phyloP scores from a whole-genome alignment of 2,329 filamentous ascomycete species.

The Orbilia javanica region DNA sequence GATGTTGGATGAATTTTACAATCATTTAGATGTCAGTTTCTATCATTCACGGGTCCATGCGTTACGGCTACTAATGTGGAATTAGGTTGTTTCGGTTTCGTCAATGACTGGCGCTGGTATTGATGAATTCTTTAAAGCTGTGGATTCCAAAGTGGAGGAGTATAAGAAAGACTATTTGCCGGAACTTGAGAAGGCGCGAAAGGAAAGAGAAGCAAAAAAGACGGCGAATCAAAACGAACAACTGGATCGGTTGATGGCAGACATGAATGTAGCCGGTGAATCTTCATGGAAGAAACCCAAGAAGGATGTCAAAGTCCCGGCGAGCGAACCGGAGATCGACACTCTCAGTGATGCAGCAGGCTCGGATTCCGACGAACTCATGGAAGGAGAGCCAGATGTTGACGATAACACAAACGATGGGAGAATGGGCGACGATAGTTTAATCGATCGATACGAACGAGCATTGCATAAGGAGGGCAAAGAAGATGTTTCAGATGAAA shows the following conservation, averaged over 20 bases:
- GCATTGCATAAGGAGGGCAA: conserved; percentile 58
- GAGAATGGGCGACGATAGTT: conserved; percentile 57
- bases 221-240: conserved; percentile 80
- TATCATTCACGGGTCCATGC: neutral
- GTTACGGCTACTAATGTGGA: neutral
- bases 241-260: conserved; percentile 91
- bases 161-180: conserved; percentile 92
- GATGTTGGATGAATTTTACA: conserved; percentile 97
- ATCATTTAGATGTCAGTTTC: conserved; percentile 77
- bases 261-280: conserved; percentile 76
- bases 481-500: conserved; percentile 58
- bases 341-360: conserved; percentile 61
- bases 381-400: conserved; percentile 61
- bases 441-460: conserved; percentile 60
- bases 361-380: conserved; percentile 60
- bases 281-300: conserved; percentile 61
- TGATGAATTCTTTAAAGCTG: conserved; percentile 91
- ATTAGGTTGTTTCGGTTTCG: conserved; percentile 82
- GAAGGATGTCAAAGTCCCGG: conserved; percentile 59
- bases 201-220: conserved; percentile 80
- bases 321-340: conserved; percentile 53
- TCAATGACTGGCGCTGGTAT: conserved; percentile 92
- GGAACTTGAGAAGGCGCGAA: conserved; percentile 82
- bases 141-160: conserved; percentile 86
- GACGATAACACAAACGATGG: conserved; percentile 46